Percentiles rank a stretch among this genome's conserved stretches.
These are phyloP conservation scores for Rubia balearica DNA, from an alignment of 305 asterid genomes.

Conservation along the genomic window DNA sequence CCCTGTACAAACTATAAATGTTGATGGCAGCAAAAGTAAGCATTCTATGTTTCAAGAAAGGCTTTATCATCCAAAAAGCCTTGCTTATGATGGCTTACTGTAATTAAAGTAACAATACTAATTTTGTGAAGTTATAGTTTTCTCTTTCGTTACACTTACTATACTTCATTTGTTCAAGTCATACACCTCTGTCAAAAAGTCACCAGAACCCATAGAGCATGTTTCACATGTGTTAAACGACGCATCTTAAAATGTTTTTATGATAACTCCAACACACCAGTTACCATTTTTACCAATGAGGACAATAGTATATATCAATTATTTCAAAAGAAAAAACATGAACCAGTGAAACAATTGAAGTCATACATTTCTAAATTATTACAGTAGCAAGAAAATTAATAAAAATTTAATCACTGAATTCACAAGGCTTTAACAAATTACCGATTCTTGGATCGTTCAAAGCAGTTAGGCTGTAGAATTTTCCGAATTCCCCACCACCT, in stretches of 20 bases:
- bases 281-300: background rate
- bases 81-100: background rate
- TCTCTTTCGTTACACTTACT: background rate
- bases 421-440: constrained; percentile 17
- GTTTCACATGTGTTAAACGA: background rate
- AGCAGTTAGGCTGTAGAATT: constrained; percentile 83
- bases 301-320: background rate
- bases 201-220: background rate
- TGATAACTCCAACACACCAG: background rate
- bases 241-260: background rate
- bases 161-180: background rate
- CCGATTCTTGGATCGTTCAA: constrained; percentile 88
- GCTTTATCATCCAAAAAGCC: background rate
- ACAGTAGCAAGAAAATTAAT: background rate
- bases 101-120: background rate
- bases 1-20: background rate
- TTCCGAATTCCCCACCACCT: constrained; percentile 92
- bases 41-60: background rate
- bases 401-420: background rate
- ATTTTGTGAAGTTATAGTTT: background rate
- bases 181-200: background rate
- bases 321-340: background rate
- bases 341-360: background rate
- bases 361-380: background rate
- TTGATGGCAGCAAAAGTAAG: background rate